Percentiles rank a stretch among this genome's conserved stretches.
phyloP scores from a whole-genome alignment of 2,329 filamentous ascomycete species.

The Apiospora malaysiana region DNA sequence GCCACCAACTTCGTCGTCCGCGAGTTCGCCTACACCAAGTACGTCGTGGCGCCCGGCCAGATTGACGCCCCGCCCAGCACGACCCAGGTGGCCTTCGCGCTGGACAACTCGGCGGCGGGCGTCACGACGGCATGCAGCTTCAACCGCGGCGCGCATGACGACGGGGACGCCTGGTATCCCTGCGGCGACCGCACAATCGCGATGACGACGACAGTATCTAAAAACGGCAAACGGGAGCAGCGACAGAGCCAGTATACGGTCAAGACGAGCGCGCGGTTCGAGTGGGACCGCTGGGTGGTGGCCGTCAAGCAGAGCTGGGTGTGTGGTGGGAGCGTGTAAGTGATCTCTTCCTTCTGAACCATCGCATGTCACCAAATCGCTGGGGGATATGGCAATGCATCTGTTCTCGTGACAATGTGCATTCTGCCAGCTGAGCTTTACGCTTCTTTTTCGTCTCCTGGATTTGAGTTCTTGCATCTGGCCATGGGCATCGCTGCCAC shows the following conservation, averaged over 20 bases:
- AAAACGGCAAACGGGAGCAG: neutral
- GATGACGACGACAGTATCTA: neutral
- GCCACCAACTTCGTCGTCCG: neutral
- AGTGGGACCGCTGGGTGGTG: neutral
- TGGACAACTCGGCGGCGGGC: neutral
- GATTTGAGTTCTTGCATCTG: neutral
- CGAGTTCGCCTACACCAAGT: neutral
- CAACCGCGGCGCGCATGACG: neutral
- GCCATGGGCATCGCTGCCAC: neutral
- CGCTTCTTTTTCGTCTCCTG: neutral
- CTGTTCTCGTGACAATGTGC: neutral
- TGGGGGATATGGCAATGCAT: neutral
- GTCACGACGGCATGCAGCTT: neutral
- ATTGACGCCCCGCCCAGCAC: neutral
- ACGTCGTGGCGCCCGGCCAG: neutral
- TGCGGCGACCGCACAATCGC: neutral
- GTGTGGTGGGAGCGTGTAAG: neutral
- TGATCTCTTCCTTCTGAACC: neutral
- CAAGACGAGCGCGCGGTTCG: conserved; percentile 5
- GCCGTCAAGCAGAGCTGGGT: conserved; percentile 11
- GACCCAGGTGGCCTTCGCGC: neutral
- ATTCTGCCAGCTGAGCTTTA: neutral
- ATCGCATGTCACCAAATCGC: neutral
- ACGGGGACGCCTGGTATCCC: neutral
- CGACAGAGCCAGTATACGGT: neutral